Evolutionary conservation across 2,329 filamentous ascomycete species (phyloP), one percentile per base, ranked within the genome.

Genomic region (Fusarium abutilonis): DNA sequence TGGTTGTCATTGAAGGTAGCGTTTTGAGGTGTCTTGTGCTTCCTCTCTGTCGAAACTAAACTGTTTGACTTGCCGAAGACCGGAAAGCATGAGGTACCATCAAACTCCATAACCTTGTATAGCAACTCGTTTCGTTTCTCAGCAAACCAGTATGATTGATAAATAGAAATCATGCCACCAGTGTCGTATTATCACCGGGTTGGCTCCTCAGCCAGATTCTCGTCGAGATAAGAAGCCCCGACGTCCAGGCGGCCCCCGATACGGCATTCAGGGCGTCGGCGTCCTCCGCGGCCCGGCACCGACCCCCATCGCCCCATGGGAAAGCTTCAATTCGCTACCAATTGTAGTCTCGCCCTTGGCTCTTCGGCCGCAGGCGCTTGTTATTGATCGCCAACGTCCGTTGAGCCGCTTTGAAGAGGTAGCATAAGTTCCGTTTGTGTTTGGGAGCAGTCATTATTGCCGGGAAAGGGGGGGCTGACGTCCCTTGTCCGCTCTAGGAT

Each of bases 201-300:
- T 29, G 26, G 13, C 19, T 44, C 17, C 38, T 21, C 14, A 32
- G 15, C 26, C 13, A 50, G 50, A 66, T 63, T 26, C 23, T 8
- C 23, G 23, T 26, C 23, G 3, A 60, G 63, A 66, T 66, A 66
- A 66, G 38, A 39, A 41, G 36, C 46, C 43, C 32, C 49, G n/a
- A 41, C 38, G 38, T 44, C 41, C 56, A 63, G 63, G 67, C 67
- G 63, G 60, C 34, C 57, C 58, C 67, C 63, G 63, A 54, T 52
- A 49, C 56, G 41, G 58, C 43, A 41, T 41, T 17, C 52, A 60
- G 69, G 69, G 66, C 66, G 55, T 60, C 69, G 69, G 69, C 69
- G 69, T 63, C 67, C 66, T 71, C 69, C 69, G 69, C 47, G 53
- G 38, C 58, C 60, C 61, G 68, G 54, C 59, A 58, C 58, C 60